Evolutionary conservation across 106 monocot genomes (phyloP).

Genomic region (Dioscorea zingiberensis): DNA sequence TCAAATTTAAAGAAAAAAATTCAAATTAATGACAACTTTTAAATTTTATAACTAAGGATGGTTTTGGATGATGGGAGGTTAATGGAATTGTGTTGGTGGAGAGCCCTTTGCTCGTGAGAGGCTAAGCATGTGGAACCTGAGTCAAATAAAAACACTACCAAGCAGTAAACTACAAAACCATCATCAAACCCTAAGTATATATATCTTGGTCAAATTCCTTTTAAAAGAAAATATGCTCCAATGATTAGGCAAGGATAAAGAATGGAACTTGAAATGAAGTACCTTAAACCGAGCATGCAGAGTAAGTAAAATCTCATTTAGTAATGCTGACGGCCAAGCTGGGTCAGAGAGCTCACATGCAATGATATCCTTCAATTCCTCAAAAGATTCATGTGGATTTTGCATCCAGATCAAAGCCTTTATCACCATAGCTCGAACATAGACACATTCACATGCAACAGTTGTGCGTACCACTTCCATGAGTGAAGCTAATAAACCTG

Average conservation of each 20-base stretch:
- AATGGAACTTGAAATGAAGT: not conserved
- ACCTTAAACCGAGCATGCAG: conserved; percentile 99
- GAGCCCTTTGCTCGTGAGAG: no score
- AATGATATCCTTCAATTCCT: conserved; percentile 84
- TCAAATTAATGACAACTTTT: no score
- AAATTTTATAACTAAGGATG: no score
- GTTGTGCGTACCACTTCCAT: conserved; percentile 99
- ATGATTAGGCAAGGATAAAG: conserved; percentile 7
- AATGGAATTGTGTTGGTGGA: no score
- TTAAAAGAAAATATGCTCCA: no score
- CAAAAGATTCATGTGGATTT: conserved; percentile 92
- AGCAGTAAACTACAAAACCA: no score
- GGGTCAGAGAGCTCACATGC: conserved; percentile 95
- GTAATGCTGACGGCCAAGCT: conserved; percentile 78
- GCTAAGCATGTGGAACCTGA: no score
- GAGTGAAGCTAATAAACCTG: conserved; percentile 88
- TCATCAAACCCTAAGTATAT: no score
- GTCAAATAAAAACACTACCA: no score
- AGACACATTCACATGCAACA: conserved; percentile 98
- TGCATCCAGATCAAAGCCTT: conserved; percentile 99
- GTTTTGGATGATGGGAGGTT: no score
- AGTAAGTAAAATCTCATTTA: conserved; percentile 91
- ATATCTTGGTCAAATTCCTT: no score
- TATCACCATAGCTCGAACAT: conserved; percentile 94
- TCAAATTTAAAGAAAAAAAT: no score